Conservation (phyloP, 179 eudicot genomes). For the Spergularia azorica region DNA sequence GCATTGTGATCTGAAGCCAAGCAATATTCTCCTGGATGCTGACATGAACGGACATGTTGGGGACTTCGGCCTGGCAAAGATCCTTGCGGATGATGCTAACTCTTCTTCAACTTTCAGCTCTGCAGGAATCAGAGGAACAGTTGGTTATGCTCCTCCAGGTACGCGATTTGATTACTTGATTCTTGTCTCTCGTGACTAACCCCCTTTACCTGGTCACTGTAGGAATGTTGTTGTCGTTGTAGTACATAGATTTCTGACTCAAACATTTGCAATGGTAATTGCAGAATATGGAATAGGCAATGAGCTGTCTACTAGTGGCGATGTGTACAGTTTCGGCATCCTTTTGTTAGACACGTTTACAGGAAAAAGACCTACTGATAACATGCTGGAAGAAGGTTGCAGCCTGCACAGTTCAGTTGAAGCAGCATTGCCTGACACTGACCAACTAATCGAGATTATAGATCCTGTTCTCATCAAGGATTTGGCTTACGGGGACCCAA, state of each 20-base stretch:
- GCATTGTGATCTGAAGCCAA: conserved; percentile 13
- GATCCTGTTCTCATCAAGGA: conserved; percentile 3
- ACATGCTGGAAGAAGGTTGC: conserved; percentile 4
- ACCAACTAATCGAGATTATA: neutral
- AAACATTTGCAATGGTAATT: neutral
- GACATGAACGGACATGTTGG: conserved; percentile 21
- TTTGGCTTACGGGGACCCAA: neutral
- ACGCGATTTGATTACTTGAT: no score
- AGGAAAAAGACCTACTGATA: neutral
- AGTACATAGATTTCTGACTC: no score
- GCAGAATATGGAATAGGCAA: conserved; percentile 16
- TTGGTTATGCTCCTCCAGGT: conserved; percentile 21
- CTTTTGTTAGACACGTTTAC: conserved; percentile 12
- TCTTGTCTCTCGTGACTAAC: no score
- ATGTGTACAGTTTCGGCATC: conserved; percentile 13
- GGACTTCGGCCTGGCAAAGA: conserved; percentile 22
- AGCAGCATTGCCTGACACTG: neutral
- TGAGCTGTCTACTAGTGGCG: conserved; percentile 7
- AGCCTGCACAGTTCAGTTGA: conserved; percentile 1
- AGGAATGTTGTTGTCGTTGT: no score
- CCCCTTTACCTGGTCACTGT: no score
- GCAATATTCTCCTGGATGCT: conserved; percentile 10
- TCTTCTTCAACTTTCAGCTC: conserved; percentile 4
- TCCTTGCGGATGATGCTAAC: neutral
- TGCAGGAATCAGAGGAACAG: conserved; percentile 4